These are phyloP conservation scores for Hypoxylon lienhwacheense DNA, from an alignment of 495 filamentous ascomycete genomes.

Conservation along the genomic window DNA sequence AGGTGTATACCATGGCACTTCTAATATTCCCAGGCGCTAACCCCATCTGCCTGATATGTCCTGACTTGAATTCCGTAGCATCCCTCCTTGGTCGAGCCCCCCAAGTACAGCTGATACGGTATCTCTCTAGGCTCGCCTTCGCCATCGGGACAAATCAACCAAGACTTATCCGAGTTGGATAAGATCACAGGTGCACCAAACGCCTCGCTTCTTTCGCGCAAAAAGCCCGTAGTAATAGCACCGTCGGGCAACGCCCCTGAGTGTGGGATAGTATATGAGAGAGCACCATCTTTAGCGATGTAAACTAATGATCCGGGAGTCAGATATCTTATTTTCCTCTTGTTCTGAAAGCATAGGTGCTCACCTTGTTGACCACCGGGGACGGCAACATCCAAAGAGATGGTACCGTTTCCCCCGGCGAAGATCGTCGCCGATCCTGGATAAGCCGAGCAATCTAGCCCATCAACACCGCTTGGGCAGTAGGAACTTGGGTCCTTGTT, in stretches of 20 bases:
- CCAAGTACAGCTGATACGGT: constrained; percentile 19
- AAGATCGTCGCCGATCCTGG: constrained; percentile 23
- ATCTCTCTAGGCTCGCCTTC: constrained; percentile 16
- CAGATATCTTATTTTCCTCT: background rate
- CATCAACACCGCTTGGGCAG: constrained; percentile 17
- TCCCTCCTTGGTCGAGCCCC: background rate
- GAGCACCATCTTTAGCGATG: constrained; percentile 21
- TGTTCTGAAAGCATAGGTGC: background rate
- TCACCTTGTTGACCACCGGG: constrained; percentile 34
- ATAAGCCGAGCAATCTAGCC: constrained; percentile 23
- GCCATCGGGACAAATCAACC: constrained; percentile 23
- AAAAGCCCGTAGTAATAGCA: constrained; percentile 19
- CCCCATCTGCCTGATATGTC: constrained; percentile 10
- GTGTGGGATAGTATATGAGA: constrained; percentile 29
- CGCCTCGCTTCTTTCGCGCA: constrained; percentile 2
- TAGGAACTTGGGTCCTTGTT: constrained; percentile 18
- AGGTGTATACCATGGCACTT: background rate
- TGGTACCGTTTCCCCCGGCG: constrained; percentile 17
- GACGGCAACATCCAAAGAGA: constrained; percentile 21
- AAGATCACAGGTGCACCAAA: constrained; percentile 16
- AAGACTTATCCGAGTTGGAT: background rate
- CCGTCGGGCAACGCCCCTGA: constrained; percentile 19
- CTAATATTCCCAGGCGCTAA: constrained; percentile 9
- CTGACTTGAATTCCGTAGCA: constrained; percentile 3
- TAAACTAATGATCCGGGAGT: constrained; percentile 9